Percentiles rank a stretch among this genome's conserved stretches.
phyloP scores from a whole-genome alignment of 2,329 filamentous ascomycete genomes.

The Beauveria caledonica region DNA sequence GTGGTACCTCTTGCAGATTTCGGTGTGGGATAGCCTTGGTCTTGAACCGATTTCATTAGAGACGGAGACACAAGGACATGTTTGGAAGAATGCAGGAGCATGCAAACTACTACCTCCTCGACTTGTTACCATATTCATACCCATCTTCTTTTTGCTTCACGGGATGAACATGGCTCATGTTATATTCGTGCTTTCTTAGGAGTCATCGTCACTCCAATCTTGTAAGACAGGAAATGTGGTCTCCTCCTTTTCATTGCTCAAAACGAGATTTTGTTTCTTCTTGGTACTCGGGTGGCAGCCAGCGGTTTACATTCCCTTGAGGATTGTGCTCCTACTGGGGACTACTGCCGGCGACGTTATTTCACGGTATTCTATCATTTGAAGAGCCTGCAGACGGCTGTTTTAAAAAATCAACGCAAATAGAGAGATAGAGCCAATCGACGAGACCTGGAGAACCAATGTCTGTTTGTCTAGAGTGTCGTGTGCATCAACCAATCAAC shows the following conservation, averaged over 20 bases:
- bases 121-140: constrained; percentile 3
- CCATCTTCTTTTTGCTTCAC: constrained; percentile 7
- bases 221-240: neutral
- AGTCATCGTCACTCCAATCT: neutral
- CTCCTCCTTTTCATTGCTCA: neutral
- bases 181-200: neutral
- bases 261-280: constrained; percentile 7
- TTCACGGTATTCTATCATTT: neutral
- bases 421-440: constrained; percentile 5
- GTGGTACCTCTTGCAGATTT: too few species aligned
- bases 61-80: neutral
- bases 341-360: constrained; percentile 11
- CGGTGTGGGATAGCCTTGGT: neutral
- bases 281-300: constrained; percentile 8
- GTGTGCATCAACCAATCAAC: too few species aligned
- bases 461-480: neutral
- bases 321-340: neutral
- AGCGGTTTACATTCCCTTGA: neutral
- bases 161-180: constrained; percentile 1
- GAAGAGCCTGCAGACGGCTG: neutral
- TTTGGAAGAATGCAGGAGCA: neutral
- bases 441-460: constrained; percentile 6
- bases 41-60: neutral
- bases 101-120: neutral
- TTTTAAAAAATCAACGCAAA: neutral